Evolutionary conservation across 306 rosid genomes (phyloP), one percentile per base, ranked within the genome.

Genomic region (Bauhinia variegata): DNA sequence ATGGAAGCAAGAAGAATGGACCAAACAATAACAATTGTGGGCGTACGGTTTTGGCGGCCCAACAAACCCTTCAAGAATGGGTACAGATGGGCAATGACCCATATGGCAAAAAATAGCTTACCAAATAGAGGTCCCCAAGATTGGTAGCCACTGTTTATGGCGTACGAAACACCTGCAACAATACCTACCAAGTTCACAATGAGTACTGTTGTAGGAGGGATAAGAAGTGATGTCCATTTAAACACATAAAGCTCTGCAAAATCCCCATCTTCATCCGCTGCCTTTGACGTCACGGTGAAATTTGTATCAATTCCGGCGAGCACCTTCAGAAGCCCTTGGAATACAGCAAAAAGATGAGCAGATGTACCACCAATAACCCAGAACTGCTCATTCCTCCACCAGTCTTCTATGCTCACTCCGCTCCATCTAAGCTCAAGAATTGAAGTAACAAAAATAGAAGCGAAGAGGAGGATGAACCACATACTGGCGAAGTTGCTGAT

Each of bases 371-470:
- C 97, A 0, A 95, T 95, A 30, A 95, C 99, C 99, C 99, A 95
- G 67, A 93, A 93, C 61, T 89, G 98, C 65, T 93, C 98, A 8
- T 93, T 93, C 70, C 98, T 93, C 98, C 98, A 93, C 98, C 97
- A 93, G 71, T 93, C 98, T 0, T 93, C 98, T 0, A 93, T 88
- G 76, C 97, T 92, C 0, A 93, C 98, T 1, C 98, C 98, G 10
- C 98, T 93, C 98, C 98, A 93, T 67, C 98, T 83, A 97, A 93
- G 89, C 88, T 93, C 98, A 3, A 93, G 96, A 61, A 93, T 89
- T 71, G 97, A 96, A 0, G 98, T 93, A 0, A 97, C 98, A 6
- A 93, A 93, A 83, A 93, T 93, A 75, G 98, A 93, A 52, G 89
- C 81, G 63, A 93, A 93, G 85, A 93, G 98, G 14, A 97, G 74